phyloP scores from a whole-genome alignment of 2,329 filamentous ascomycete species.

The Fusarium nurragi region DNA sequence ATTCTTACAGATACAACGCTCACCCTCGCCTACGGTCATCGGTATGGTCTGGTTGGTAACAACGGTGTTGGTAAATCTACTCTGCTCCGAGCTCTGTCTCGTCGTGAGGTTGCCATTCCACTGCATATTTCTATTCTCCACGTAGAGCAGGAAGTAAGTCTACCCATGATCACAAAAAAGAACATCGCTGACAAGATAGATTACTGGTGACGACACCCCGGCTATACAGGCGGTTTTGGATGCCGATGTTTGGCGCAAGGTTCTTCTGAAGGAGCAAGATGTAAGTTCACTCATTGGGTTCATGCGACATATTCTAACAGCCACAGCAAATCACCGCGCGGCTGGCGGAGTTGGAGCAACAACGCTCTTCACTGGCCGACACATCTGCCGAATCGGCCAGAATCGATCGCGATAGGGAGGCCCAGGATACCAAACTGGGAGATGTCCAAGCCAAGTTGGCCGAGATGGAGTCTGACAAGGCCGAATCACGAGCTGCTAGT shows the following conservation, averaged over 20 bases:
- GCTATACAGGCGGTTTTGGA: conserved; percentile 95
- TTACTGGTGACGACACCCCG: conserved; percentile 93
- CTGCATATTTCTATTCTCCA: conserved; percentile 99
- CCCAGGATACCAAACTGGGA: conserved; percentile 86
- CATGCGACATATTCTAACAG: conserved; percentile 45
- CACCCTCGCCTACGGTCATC: conserved; percentile 88
- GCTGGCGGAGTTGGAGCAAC: conserved; percentile 78
- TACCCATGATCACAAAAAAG: neutral
- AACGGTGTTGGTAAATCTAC: conserved; percentile 99
- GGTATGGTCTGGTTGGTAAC: conserved; percentile 97
- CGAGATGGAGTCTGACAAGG: conserved; percentile 99
- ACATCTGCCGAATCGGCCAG: conserved; percentile 88
- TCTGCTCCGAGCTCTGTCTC: conserved; percentile 88
- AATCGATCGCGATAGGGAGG: conserved; percentile 87
- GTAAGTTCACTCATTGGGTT: conserved; percentile 57
- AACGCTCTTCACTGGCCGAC: conserved; percentile 84
- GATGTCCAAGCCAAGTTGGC: conserved; percentile 92
- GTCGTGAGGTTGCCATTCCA: conserved; percentile 92
- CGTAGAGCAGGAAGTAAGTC: conserved; percentile 90
- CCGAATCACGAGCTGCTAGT: conserved; percentile 92
- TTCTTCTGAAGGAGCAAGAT: conserved; percentile 87
- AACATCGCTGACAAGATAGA: conserved; percentile 58
- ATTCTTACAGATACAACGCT: conserved; percentile 92
- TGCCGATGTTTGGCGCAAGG: conserved; percentile 98
- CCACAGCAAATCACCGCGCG: conserved; percentile 77